Evolutionary conservation across 768 basidiomycete genomes (phyloP), one percentile per base, ranked within the genome.

Genomic region (Rhizopogon vesiculosus): DNA sequence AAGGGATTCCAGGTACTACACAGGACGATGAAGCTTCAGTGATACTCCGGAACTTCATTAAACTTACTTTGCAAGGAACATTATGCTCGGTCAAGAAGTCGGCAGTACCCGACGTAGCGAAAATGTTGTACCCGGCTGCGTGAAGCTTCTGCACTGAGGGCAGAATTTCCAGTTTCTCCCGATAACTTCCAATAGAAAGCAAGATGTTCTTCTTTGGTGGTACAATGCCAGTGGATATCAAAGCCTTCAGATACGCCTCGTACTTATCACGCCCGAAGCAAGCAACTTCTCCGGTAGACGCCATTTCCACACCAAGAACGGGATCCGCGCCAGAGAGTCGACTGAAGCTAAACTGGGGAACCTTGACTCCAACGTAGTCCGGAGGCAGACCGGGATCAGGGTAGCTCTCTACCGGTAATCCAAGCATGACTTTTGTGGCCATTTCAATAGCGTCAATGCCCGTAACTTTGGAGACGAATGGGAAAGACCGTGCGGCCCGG

Each of bases 311-410:
- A 65, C 97, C 96, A 12, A 98, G 82, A 7, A 98, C 89, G 18
- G 97, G 97, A 69, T 99, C 97, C 18, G 97, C 97, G 25, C 97
- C 97, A 18, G 93, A 95, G 38, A 99, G 75, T 42, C 97, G 86
- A 64, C 91, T 93, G 75, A 98, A 99, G 64, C 91, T 94, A 84
- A 98, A 99, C 71, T 99, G 97, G n/a, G 97, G 94, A 3, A 97
- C 96, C 77, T 99, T 99, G 74, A 99, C 89, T 54, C 96, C 97
- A 57, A 99, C 97, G 68, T 98, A 99, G 68, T 98, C 92, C 39
- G 82, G 66, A 3, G 97, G 93, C 60, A 98, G 79, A 53, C 87
- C 89, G 56, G 85, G 69, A 49, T 93, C 91, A 16, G 96, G 97
- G 71, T 98, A 98, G 7, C 94, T 74, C 57, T 91, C 90, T 38